Evolutionary conservation across 2,329 filamentous ascomycete genomes (phyloP).

Genomic region (Hirsutella thompsonii): DNA sequence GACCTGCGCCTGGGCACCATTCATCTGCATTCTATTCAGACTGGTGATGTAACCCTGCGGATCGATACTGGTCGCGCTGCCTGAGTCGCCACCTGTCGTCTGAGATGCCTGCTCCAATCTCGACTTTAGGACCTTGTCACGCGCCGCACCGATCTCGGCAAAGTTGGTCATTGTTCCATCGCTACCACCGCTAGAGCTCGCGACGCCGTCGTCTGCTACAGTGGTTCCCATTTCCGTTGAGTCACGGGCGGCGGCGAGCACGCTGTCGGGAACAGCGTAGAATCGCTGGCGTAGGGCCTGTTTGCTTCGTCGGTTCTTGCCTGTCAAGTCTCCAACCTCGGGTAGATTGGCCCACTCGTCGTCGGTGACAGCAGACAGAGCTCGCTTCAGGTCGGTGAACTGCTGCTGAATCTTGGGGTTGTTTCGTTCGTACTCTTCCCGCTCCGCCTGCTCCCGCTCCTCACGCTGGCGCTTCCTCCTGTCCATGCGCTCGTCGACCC

Average conservation of each 20-base stretch:
- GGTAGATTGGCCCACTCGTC: constrained; percentile 95
- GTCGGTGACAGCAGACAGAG: constrained; percentile 75
- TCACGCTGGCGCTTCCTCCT: constrained; percentile 84
- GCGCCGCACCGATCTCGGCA: constrained; percentile 87
- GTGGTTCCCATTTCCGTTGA: constrained; percentile 75
- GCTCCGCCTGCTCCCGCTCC: constrained; percentile 82
- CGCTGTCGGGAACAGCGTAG: constrained; percentile 94
- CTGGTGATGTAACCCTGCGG: constrained; percentile 93
- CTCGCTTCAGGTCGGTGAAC: constrained; percentile 90
- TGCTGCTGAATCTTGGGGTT: constrained; percentile 98
- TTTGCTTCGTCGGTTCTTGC: constrained; percentile 77
- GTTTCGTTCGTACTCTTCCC: constrained; percentile 89
- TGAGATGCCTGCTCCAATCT: constrained; percentile 79
- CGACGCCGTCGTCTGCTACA: constrained; percentile 64
- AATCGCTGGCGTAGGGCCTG: constrained; percentile 75
- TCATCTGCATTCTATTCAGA: constrained; percentile 67
- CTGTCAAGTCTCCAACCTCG: constrained; percentile 91
- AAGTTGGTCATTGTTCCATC: constrained; percentile 98
- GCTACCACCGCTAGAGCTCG: constrained; percentile 30
- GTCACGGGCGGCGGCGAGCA: constrained; percentile 75
- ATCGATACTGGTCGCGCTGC: constrained; percentile 83
- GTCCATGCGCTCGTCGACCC: constrained; percentile 96
- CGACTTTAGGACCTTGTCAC: constrained; percentile 93
- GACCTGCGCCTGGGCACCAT: constrained; percentile 69
- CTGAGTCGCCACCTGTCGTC: constrained; percentile 52